Evolutionary conservation across 225 moss, liverwort and hornwort genomes (phyloP).

Genomic region (Physcomitrellopsis africana): DNA sequence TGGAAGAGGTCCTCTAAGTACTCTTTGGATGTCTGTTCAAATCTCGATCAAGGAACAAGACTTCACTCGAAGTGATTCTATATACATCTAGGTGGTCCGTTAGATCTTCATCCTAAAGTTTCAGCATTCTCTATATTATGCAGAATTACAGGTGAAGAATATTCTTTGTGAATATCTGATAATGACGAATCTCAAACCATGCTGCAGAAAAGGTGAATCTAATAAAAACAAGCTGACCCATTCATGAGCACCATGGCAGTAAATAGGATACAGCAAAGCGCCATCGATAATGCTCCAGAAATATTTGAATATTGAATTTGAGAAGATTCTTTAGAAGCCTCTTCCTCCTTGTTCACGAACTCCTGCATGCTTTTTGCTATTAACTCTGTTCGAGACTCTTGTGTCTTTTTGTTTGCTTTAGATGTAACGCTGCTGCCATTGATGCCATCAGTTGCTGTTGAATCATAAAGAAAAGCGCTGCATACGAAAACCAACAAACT

Average conservation of each 20-base stretch:
- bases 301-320: constrained; percentile 71
- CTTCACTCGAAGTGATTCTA: constrained; percentile 16
- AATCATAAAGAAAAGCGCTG: constrained; percentile 92
- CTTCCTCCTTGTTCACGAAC: constrained; percentile 81
- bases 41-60: constrained; percentile 51
- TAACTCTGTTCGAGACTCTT: constrained; percentile 57
- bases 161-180: constrained; percentile 2
- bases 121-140: not conserved
- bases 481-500: constrained; percentile 32
- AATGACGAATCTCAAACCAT: constrained; percentile 6
- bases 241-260: constrained; percentile 1
- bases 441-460: constrained; percentile 54
- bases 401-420: constrained; percentile 43
- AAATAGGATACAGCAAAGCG: constrained; percentile 88
- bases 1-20: constrained; percentile 73
- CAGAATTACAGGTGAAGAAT: not conserved
- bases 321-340: constrained; percentile 64
- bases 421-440: constrained; percentile 34
- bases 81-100: not conserved
- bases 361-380: constrained; percentile 72
- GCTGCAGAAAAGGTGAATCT: constrained; percentile 17
- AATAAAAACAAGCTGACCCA: constrained; percentile 20
- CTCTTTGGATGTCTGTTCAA: constrained; percentile 78
- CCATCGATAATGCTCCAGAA: constrained; percentile 93
- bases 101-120: not conserved